These are phyloP conservation scores for Penicillium aurantiogriseum DNA, from an alignment of 2,329 filamentous ascomycete species.

Conservation along the genomic window DNA sequence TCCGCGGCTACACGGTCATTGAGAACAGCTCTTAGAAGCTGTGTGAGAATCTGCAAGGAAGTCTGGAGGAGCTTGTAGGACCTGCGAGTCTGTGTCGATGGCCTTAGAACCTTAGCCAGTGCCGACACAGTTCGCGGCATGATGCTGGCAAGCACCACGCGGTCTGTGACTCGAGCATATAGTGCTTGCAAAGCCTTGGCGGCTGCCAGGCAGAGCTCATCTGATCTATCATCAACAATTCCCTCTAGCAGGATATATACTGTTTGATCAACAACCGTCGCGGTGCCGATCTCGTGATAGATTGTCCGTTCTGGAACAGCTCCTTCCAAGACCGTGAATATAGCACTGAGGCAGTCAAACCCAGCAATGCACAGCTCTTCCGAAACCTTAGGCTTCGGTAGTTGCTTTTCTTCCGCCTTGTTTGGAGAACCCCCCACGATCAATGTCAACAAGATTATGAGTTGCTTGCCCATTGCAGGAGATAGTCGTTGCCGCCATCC, in stretches of 20 bases:
- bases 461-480: slow-evolving; percentile 72
- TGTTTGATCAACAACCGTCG: slow-evolving; percentile 78
- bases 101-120: slow-evolving; percentile 71
- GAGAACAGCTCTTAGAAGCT: slow-evolving; percentile 46
- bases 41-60: slow-evolving; percentile 59
- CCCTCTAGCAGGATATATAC: slow-evolving; percentile 77
- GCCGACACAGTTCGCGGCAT: slow-evolving; percentile 84
- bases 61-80: slow-evolving; percentile 63
- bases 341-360: slow-evolving; percentile 65
- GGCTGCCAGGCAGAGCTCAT: slow-evolving; percentile 70
- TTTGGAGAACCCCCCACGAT: slow-evolving; percentile 71
- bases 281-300: slow-evolving; percentile 56
- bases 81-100: slow-evolving; percentile 61
- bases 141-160: slow-evolving; percentile 76
- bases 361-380: slow-evolving; percentile 75
- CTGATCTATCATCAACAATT: slow-evolving; percentile 62
- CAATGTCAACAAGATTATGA: slow-evolving; percentile 80
- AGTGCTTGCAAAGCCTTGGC: slow-evolving; percentile 63
- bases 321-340: slow-evolving; percentile 61
- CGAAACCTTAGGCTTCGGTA: slow-evolving; percentile 38
- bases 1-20: slow-evolving; percentile 41
- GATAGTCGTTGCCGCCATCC: slow-evolving; percentile 77
- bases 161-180: slow-evolving; percentile 64
- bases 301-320: slow-evolving; percentile 43
- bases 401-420: slow-evolving; percentile 37